Evolutionary conservation across 805 yeast species (phyloP).

Genomic region (Starmera pachycereana): DNA sequence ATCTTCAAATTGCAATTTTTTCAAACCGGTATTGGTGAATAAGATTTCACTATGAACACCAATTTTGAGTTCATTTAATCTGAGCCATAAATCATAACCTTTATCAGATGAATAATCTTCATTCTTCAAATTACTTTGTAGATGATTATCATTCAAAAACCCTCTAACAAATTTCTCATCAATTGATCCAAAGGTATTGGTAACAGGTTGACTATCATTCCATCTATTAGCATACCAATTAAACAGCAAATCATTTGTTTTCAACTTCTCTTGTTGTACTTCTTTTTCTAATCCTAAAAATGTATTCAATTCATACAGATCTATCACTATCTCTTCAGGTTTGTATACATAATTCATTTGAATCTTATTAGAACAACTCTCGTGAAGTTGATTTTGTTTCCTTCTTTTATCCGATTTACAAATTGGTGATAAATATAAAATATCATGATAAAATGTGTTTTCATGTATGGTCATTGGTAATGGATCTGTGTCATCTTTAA

Average conservation of each 20-base stretch:
- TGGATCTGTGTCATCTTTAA: slow-evolving; percentile 52
- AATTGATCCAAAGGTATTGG: slow-evolving; percentile 6
- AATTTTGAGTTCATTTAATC: slow-evolving; percentile 19
- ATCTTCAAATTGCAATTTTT: no score
- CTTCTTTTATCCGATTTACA: slow-evolving; percentile 5
- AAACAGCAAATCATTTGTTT: slow-evolving; percentile 9
- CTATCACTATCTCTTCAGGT: slow-evolving; percentile 4
- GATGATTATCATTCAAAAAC: slow-evolving; percentile 1
- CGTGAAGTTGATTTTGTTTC: slow-evolving; percentile 8
- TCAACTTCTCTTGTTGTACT: neutral
- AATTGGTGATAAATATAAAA: slow-evolving; percentile 42
- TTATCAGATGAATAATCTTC: slow-evolving; percentile 12
- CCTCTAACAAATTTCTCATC: slow-evolving; percentile 1
- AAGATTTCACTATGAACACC: slow-evolving; percentile 29
- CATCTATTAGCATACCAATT: slow-evolving; percentile 11
- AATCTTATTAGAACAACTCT: slow-evolving; percentile 3
- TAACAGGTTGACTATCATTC: slow-evolving; percentile 10
- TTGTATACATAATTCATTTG: slow-evolving; percentile 10
- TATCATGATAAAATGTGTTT: slow-evolving; percentile 39
- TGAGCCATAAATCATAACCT: slow-evolving; percentile 27
- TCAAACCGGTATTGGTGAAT: neutral
- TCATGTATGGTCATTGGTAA: slow-evolving; percentile 43
- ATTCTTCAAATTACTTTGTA: slow-evolving; percentile 3
- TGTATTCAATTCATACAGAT: slow-evolving; percentile 2
- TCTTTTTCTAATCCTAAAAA: slow-evolving; percentile 4